A percentile compares a stretch with the other conserved stretches of the same genome.
These are phyloP conservation scores for Mycena galopus DNA, from an alignment of 768 basidiomycete genomes.

Conservation along the genomic window DNA sequence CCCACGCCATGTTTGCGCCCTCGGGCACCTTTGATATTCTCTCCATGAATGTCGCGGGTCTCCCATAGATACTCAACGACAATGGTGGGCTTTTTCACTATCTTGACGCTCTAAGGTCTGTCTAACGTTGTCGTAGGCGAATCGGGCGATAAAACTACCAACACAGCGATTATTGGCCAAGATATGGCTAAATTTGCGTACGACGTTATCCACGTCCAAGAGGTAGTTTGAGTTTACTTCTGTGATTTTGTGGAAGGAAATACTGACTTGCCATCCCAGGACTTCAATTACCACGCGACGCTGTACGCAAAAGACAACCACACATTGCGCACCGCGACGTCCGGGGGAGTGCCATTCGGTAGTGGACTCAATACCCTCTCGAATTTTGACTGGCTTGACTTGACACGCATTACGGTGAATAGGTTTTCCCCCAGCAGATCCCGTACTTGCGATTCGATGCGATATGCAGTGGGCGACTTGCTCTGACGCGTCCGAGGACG, in stretches of 20 bases:
- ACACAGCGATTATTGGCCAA: constrained; percentile 27
- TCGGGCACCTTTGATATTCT: constrained; percentile 31
- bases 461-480: constrained; percentile 25
- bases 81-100: constrained; percentile 6
- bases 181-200: constrained; percentile 23
- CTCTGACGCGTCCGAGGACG: constrained; percentile 41
- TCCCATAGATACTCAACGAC: constrained; percentile 29
- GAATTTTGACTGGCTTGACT: constrained; percentile 49
- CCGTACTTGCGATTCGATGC: neutral
- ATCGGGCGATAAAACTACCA: constrained; percentile 27
- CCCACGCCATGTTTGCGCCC: constrained; percentile 13
- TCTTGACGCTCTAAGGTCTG: neutral
- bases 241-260: no score
- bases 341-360: constrained; percentile 51
- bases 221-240: neutral
- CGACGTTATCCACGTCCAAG: constrained; percentile 34
- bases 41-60: constrained; percentile 37
- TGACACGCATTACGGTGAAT: constrained; percentile 42
- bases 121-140: constrained; percentile 11
- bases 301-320: constrained; percentile 53
- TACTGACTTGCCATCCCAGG: constrained; percentile 32
- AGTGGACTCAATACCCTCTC: constrained; percentile 55
- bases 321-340: constrained; percentile 52
- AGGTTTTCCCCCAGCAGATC: neutral
- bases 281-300: constrained; percentile 55